These are phyloP conservation scores for Oryza meyeriana DNA, from an alignment of 176 grass and related monocot species.

Conservation along the genomic window DNA sequence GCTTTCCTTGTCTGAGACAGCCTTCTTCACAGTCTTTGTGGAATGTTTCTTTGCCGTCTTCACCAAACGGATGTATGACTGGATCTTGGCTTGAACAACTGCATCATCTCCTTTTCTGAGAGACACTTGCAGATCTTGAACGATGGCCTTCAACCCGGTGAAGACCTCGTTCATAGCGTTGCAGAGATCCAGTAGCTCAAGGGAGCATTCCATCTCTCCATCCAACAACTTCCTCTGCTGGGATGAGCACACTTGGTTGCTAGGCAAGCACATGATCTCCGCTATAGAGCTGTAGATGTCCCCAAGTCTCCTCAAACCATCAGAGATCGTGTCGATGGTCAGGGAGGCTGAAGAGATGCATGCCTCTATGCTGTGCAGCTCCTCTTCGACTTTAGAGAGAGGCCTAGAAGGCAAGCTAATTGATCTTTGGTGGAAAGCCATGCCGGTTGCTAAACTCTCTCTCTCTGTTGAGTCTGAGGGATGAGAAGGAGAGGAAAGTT, in stretches of 20 bases:
- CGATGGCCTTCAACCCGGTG: constrained; percentile 16
- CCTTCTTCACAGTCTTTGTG: constrained; percentile 10
- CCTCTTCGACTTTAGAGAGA: constrained; percentile 7
- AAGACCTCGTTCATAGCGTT: constrained; percentile 29
- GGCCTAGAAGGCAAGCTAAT: constrained; percentile 34
- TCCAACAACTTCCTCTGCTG: constrained; percentile 28
- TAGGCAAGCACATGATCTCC: constrained; percentile 13
- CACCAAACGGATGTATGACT: constrained; percentile 20
- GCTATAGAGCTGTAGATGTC: not conserved
- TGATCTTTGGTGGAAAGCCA: constrained; percentile 29
- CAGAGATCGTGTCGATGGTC: not conserved
- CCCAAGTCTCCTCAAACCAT: constrained; percentile 17
- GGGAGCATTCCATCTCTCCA: constrained; percentile 33
- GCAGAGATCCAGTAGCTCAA: constrained; percentile 42
- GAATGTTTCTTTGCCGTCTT: constrained; percentile 38
- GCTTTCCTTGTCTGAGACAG: not conserved
- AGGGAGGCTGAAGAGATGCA: constrained; percentile 5
- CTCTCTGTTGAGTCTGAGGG: constrained; percentile 1
- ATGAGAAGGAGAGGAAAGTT: not conserved
- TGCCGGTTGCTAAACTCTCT: not conserved
- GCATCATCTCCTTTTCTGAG: constrained; percentile 37
- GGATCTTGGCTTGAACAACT: constrained; percentile 13
- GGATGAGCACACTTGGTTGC: not conserved
- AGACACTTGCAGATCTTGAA: constrained; percentile 29
- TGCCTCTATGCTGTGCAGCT: constrained; percentile 22